Conservation (phyloP, 805 yeast genomes). For the Kazachstania bromeliacearum region DNA sequence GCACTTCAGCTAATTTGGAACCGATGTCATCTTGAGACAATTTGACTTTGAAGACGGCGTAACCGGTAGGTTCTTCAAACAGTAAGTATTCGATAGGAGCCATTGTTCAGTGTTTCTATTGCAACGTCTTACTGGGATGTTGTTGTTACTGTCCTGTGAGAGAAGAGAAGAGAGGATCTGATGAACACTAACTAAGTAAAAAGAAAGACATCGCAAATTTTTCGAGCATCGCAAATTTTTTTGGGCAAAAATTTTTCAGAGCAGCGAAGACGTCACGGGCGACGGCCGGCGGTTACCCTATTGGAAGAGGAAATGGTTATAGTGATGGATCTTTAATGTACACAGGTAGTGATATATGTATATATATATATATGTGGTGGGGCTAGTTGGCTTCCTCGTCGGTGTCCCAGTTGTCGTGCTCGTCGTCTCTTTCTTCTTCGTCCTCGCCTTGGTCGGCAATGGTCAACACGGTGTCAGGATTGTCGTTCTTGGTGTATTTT, state of each 20-base stretch:
- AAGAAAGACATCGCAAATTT: no score
- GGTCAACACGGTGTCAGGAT: slow-evolving; percentile 47
- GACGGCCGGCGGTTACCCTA: neutral
- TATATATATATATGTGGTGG: neutral
- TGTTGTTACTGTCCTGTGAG: no score
- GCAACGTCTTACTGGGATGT: no score
- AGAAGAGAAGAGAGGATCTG: no score
- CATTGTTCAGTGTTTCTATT: slow-evolving; percentile 26
- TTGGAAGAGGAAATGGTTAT: neutral
- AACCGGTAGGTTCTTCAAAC: slow-evolving; percentile 98
- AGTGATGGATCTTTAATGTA: neutral
- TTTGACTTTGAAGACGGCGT: slow-evolving; percentile 89
- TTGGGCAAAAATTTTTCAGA: slow-evolving; percentile 1
- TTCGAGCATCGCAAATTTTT: slow-evolving; percentile 4
- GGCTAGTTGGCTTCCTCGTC: slow-evolving; percentile 1
- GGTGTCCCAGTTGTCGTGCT: slow-evolving; percentile 1
- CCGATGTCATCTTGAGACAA: slow-evolving; percentile 93
- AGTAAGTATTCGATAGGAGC: slow-evolving; percentile 82
- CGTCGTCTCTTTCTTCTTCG: slow-evolving; percentile 34
- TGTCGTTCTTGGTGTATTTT: slow-evolving; percentile 46
- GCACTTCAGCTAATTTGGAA: slow-evolving; percentile 86
- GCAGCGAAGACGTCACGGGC: neutral
- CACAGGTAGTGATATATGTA: slow-evolving; percentile 1
- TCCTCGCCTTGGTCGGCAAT: slow-evolving; percentile 59
- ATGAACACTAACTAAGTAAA: no score